Percentiles rank a stretch among this genome's conserved stretches.
Conservation (phyloP, 176 grass and related monocot genomes). For the Hordeum marinum region DNA sequence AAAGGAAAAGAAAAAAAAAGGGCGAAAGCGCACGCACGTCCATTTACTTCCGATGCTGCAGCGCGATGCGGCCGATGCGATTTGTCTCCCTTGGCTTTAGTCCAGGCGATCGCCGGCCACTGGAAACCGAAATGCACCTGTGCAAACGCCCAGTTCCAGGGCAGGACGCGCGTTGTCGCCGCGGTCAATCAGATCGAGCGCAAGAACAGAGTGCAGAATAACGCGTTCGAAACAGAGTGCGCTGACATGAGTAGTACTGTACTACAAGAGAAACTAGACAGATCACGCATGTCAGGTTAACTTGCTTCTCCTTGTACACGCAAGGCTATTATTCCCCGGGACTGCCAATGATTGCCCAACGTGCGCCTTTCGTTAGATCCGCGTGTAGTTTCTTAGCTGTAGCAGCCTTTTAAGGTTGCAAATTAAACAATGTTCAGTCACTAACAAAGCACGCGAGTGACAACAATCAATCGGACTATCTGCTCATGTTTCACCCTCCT, state of each 20-base stretch:
- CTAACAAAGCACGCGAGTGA: not conserved
- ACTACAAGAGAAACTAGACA: no score
- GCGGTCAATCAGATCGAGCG: no score
- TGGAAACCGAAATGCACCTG: not conserved
- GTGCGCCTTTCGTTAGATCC: not conserved
- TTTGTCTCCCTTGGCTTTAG: no score
- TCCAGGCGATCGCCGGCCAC: no score
- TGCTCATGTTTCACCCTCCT: no score
- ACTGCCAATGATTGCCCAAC: not conserved
- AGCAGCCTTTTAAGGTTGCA: not conserved
- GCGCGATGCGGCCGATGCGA: not conserved
- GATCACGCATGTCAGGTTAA: not conserved
- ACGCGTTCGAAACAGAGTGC: not conserved
- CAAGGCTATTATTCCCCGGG: slow-evolving; percentile 4
- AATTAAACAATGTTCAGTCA: not conserved
- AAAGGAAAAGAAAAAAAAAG: no score
- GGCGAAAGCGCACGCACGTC: not conserved
- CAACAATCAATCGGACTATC: no score
- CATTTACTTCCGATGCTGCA: not conserved
- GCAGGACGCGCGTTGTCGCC: no score
- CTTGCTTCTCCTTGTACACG: not conserved
- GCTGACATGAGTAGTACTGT: no score
- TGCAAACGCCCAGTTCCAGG: not conserved
- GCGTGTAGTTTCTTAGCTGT: not conserved
- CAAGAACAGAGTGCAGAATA: no score